phyloP scores from a whole-genome alignment of 805 yeast species.

The Suhomyces emberorum region DNA sequence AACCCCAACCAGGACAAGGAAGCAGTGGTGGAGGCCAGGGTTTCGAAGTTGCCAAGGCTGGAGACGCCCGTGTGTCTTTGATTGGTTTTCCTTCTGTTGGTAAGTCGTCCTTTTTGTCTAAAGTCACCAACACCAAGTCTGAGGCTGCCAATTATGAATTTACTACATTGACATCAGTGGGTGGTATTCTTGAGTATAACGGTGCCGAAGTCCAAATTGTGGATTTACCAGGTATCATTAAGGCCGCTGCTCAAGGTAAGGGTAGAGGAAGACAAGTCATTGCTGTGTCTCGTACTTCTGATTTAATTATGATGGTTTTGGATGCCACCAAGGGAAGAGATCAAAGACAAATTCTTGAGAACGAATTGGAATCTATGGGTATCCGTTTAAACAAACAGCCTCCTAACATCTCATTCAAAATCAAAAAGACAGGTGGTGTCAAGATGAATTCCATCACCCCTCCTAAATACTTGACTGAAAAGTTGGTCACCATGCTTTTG shows the following conservation, averaged over 20 bases:
- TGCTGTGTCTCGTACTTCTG: conserved; percentile 94
- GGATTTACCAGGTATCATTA: conserved; percentile 96
- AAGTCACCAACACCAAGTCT: conserved; percentile 89
- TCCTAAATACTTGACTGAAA: conserved; percentile 78
- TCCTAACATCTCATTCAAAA: conserved; percentile 73
- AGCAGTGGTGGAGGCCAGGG: conserved; percentile 79
- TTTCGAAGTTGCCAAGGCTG: conserved; percentile 91
- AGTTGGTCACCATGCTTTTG: conserved; percentile 68
- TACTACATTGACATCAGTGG: conserved; percentile 94
- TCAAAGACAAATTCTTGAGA: conserved; percentile 82
- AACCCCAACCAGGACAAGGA: conserved; percentile 78
- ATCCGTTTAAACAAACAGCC: conserved; percentile 77
- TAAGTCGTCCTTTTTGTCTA: conserved; percentile 83
- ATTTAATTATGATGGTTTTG: conserved; percentile 84
- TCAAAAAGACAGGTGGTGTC: conserved; percentile 89
- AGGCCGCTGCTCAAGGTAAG: conserved; percentile 95
- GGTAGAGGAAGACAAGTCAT: conserved; percentile 98
- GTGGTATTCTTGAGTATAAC: conserved; percentile 90
- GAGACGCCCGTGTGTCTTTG: conserved; percentile 92
- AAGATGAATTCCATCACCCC: conserved; percentile 79
- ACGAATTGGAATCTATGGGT: conserved; percentile 91
- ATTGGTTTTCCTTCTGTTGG: conserved; percentile 99
- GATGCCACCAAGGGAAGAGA: conserved; percentile 94
- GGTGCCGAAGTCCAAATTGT: conserved; percentile 97
- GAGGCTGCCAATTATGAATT: conserved; percentile 95